Evolutionary conservation across 176 grass and related monocot genomes (phyloP), one percentile per base, ranked within the genome.

Genomic region (Hsuehochloa calcarea): DNA sequence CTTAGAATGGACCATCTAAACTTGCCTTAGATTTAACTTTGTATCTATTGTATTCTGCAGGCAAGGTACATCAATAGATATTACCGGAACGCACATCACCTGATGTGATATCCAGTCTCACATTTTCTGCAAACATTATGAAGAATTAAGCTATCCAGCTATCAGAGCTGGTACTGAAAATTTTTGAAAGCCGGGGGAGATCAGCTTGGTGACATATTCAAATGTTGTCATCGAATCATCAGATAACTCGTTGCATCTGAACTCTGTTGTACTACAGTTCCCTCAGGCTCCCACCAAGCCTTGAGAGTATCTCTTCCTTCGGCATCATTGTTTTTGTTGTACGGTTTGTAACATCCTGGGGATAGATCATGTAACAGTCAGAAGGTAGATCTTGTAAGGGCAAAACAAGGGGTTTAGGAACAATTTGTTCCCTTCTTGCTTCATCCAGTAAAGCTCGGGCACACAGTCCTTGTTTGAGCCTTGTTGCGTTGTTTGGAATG

Each of bases 61-160:
- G 67, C 85, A 5, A 60, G 14, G 10, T 95, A 90, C 77, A 95
- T 93, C 63, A 95, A 95, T 35, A 92, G 93, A 86, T 95, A 98
- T 50, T 95, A 95, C 56, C 83, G 89, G 29, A 26, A 93, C 4
- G 85, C 91, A 35, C 93, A 98, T 73, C 70, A 70, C 49, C 67
- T 98, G 64, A 86, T 93, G 91, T 97, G 87, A 83, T 75, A 44
- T 49, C 8, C 49, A 22, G 68, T 67, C 49, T 87, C 69, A 22
- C 45, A 56, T 79, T 13, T 23, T 75, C 3, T 7, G 16, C 45
- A 37, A 58, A 19, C 25, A 41, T 22, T 25, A 8, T 16, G 3
- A 79, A 72, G 82, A 56, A 35, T 58, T 65, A 43, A 88, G 75
- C 49, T 85, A 59, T 80, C 70, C 76, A 68, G 50, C 66, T 68